Evolutionary conservation across 768 basidiomycete species (phyloP).

Genomic region (Termitomyces sp.): DNA sequence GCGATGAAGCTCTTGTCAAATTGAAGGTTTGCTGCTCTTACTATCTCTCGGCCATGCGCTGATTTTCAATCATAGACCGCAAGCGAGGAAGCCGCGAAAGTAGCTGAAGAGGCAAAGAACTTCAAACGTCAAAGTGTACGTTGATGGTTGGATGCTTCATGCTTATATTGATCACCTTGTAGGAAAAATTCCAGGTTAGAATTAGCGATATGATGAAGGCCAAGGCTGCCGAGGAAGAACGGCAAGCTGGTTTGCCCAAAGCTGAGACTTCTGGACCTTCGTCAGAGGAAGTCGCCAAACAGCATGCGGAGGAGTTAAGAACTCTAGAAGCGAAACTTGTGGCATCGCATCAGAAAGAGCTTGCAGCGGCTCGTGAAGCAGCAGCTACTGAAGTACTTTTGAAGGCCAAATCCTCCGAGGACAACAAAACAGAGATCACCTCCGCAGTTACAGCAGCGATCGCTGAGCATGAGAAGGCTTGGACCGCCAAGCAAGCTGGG

Average conservation of each 20-base stretch:
- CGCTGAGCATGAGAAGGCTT: constrained; percentile 40
- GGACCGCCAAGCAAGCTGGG: constrained; percentile 41
- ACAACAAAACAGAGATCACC: constrained; percentile 34
- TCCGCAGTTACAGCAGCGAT: constrained; percentile 47
- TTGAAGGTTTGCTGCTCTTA: constrained; percentile 38
- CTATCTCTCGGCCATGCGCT: constrained; percentile 2
- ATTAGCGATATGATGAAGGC: constrained; percentile 48
- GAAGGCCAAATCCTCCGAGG: constrained; percentile 28
- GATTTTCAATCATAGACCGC: constrained; percentile 23
- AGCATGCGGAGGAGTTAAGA: constrained; percentile 57
- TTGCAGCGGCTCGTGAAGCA: constrained; percentile 48
- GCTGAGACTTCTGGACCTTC: constrained; percentile 16
- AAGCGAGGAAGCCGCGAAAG: constrained; percentile 39
- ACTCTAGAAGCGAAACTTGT: constrained; percentile 48
- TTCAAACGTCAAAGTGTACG: constrained; percentile 35
- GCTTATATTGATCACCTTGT: constrained; percentile 6
- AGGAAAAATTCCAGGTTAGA: constrained; percentile 62
- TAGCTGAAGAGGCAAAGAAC: constrained; percentile 37
- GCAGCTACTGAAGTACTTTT: constrained; percentile 28
- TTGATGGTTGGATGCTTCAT: neutral
- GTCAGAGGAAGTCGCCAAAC: constrained; percentile 36
- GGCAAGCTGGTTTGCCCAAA: constrained; percentile 30
- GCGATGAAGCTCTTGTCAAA: constrained; percentile 55
- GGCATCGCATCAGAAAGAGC: constrained; percentile 46
- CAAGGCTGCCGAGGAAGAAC: constrained; percentile 41